Evolutionary conservation across 768 basidiomycete genomes (phyloP).

Genomic region (Daedaleopsis nitida): DNA sequence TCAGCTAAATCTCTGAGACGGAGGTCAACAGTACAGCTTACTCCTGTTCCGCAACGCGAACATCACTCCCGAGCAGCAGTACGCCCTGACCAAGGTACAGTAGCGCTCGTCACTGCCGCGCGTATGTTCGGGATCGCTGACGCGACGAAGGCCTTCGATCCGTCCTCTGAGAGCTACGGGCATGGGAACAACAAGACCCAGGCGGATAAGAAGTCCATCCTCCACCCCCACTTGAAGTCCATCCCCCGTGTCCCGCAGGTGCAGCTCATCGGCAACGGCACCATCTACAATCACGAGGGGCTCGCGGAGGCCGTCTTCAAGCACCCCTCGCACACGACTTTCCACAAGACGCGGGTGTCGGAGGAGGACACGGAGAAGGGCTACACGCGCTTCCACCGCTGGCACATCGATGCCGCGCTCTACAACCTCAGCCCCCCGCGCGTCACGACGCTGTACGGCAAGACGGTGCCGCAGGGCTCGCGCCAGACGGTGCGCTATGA

Average conservation of each 20-base stretch:
- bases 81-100: slow-evolving; percentile 78
- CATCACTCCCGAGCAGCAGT: slow-evolving; percentile 81
- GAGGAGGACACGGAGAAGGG: slow-evolving; percentile 75
- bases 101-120: not conserved
- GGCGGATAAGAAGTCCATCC: slow-evolving; percentile 73
- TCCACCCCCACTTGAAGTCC: slow-evolving; percentile 89
- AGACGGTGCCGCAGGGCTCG: slow-evolving; percentile 68
- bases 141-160: slow-evolving; percentile 73
- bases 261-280: slow-evolving; percentile 90
- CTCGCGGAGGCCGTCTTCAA: slow-evolving; percentile 76
- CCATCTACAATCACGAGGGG: slow-evolving; percentile 78
- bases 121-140: not conserved
- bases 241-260: slow-evolving; percentile 89
- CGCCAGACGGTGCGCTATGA: slow-evolving; percentile 74
- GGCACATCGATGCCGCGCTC: slow-evolving; percentile 91
- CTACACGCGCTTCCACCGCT: slow-evolving; percentile 84
- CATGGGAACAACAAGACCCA: slow-evolving; percentile 90
- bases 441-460: slow-evolving; percentile 84
- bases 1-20: no score
- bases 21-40: slow-evolving; percentile 54
- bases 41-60: slow-evolving; percentile 74
- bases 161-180: slow-evolving; percentile 63
- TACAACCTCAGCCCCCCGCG: slow-evolving; percentile 77
- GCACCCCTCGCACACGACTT: slow-evolving; percentile 84
- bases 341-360: slow-evolving; percentile 80